Percentiles rank a stretch among this genome's conserved stretches.
phyloP scores from a whole-genome alignment of 176 grass and related monocot genomes.

The Aegilops longissima region DNA sequence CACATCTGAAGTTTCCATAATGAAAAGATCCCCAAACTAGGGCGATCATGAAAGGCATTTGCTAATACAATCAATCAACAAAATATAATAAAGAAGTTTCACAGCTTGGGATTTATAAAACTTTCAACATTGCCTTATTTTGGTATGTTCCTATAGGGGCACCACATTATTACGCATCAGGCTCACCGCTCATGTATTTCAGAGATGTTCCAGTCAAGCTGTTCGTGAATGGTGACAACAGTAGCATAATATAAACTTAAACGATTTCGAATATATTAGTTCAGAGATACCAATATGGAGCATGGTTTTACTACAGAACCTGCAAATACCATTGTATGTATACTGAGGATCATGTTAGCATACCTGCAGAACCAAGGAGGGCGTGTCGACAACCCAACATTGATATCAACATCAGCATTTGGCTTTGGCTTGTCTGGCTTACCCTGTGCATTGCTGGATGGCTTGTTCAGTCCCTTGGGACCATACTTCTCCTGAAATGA shows the following conservation, averaged over 20 bases:
- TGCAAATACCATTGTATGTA: conserved; percentile 3
- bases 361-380: conserved; percentile 97
- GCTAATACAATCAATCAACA: background rate
- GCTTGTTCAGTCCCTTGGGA: conserved; percentile 80
- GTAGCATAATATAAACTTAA: background rate
- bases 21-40: background rate
- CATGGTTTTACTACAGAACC: background rate
- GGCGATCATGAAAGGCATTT: background rate
- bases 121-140: background rate
- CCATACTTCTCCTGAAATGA: conserved; percentile 88
- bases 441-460: conserved; percentile 35
- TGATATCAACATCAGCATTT: conserved; percentile 90
- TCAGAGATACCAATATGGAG: background rate
- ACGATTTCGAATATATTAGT: conserved; percentile 9
- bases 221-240: background rate
- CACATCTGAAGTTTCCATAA: background rate
- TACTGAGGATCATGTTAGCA: conserved; percentile 12
- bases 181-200: background rate
- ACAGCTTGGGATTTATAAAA: background rate
- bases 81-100: background rate
- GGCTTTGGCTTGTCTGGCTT: conserved; percentile 86
- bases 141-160: background rate
- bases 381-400: conserved; percentile 68
- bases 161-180: background rate
- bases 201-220: background rate